A percentile compares a stretch with the other conserved stretches of the same genome.
These are phyloP conservation scores for Lasiodiplodia sp. DNA, from an alignment of 2,329 filamentous ascomycete genomes.

Conservation along the genomic window DNA sequence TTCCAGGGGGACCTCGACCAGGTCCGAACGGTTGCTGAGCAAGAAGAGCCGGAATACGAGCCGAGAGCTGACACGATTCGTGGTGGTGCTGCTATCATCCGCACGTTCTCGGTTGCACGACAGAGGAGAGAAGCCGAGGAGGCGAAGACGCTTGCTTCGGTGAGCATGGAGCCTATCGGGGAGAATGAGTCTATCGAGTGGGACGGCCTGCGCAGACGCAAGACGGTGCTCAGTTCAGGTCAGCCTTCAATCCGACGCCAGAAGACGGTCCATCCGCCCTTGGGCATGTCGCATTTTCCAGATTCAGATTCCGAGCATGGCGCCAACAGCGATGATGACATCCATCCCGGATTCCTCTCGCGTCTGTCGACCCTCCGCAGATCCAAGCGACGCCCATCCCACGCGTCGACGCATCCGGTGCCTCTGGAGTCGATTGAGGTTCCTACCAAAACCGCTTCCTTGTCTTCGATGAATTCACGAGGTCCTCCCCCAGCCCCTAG, in stretches of 20 bases:
- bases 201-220: slow-evolving; percentile 84
- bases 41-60: slow-evolving; percentile 94
- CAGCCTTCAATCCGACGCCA: slow-evolving; percentile 45
- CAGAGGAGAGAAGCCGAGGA: slow-evolving; percentile 83
- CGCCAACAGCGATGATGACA: slow-evolving; percentile 39
- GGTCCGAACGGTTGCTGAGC: slow-evolving; percentile 91
- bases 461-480: slow-evolving; percentile 3
- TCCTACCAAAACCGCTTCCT: slow-evolving; percentile 15
- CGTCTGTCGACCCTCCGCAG: slow-evolving; percentile 36
- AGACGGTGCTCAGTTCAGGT: slow-evolving; percentile 61
- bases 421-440: slow-evolving; percentile 54
- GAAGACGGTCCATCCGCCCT: slow-evolving; percentile 72
- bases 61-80: slow-evolving; percentile 96
- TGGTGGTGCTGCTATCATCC: slow-evolving; percentile 85
- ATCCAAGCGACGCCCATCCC: slow-evolving; percentile 30
- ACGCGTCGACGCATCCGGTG: slow-evolving; percentile 50
- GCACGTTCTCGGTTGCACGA: slow-evolving; percentile 78
- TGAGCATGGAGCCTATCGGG: slow-evolving; percentile 78
- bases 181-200: slow-evolving; percentile 87
- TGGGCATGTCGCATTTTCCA: slow-evolving; percentile 89
- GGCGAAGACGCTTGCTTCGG: slow-evolving; percentile 77
- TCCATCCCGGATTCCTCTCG: slow-evolving; percentile 59
- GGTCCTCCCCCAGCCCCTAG: slow-evolving; percentile 3
- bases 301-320: slow-evolving; percentile 63
- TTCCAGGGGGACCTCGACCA: slow-evolving; percentile 94